phyloP scores from a whole-genome alignment of 768 basidiomycete species.

The Tulasnella calospora region DNA sequence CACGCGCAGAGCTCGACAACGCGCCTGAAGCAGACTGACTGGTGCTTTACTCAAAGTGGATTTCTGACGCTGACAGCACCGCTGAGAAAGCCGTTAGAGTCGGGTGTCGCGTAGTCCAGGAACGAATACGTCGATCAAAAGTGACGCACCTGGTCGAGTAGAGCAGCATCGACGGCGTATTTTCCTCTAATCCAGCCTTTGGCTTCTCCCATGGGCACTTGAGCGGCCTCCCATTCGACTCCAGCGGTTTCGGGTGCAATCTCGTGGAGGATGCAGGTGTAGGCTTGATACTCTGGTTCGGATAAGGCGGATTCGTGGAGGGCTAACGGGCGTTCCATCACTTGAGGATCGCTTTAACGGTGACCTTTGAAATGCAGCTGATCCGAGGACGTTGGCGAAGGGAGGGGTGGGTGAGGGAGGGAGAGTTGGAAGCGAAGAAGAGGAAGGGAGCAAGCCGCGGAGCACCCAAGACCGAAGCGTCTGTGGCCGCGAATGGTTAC shows the following conservation, averaged over 20 bases:
- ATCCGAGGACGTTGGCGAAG: neutral
- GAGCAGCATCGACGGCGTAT: conserved; percentile 28
- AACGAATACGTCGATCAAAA: neutral
- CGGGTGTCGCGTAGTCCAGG: neutral
- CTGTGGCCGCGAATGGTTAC: neutral
- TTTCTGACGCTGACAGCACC: too few relatives aligned
- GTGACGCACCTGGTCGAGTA: conserved; percentile 27
- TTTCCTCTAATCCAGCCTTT: conserved; percentile 28
- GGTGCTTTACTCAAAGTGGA: too few relatives aligned
- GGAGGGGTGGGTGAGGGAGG: neutral
- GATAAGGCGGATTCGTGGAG: conserved; percentile 27
- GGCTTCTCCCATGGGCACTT: conserved; percentile 22
- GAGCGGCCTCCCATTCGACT: neutral
- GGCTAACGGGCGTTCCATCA: conserved; percentile 23
- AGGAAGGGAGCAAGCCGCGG: neutral
- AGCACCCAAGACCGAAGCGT: too few relatives aligned
- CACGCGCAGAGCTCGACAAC: too few relatives aligned
- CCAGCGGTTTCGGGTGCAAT: neutral
- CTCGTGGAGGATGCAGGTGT: conserved; percentile 23
- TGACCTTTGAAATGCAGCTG: neutral
- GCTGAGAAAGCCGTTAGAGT: too few relatives aligned
- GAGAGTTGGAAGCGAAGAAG: neutral
- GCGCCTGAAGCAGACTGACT: too few relatives aligned
- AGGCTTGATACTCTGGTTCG: conserved; percentile 23
- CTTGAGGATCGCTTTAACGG: neutral